Base-by-base conservation (phyloP, 345 rosid species). In the Eucalyptus leucophloia region DNA sequence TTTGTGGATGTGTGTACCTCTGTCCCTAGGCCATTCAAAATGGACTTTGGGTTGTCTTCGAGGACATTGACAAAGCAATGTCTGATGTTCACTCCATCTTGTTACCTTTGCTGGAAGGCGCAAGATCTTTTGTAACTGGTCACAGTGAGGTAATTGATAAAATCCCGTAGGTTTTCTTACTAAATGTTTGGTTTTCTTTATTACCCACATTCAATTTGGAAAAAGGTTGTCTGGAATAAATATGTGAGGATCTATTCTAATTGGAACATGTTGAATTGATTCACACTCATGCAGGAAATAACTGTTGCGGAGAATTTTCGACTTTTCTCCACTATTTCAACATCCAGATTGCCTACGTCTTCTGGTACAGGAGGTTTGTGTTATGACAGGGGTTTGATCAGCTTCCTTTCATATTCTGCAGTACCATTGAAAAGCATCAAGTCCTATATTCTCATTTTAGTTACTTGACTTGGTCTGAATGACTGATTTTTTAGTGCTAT, bases 41-140 rank as follows among this genome's bases (percentile, higher is more conserved):
- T 91, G 99, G 99, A 88, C 94, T 91, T 89, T 98, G 99, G 99
- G 97, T 98, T 90, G 98, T 98, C 67, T 94, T 98, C 86, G 99
- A 98, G 94, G 97, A 96, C 93, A 96, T 98, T 89, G 98, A 98
- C 93, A 96, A 95, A 93, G 98, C 98, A 90, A 95, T 97, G 47
- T 91, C 98, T 54, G 99, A 98, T 93, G 97, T 97, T 86, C 96
- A 95, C 72, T 94, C 98, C 49, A 92, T 96, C 67, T 92, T 98
- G 89, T 94, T 97, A 91, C 98, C 99, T 58, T 93, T 98, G 91
- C 93, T 98, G 86, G 99, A 94, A 94, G 99, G 97, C 49, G 94
- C 97, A 88, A 90, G 92, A 92, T 93, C 95, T 65, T 95, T 97
- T 58, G 47, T 90, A 40, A 95, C 98, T 60, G 93, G 95, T 91